Evolutionary conservation across 2,329 filamentous ascomycete species (phyloP), one percentile per base, ranked within the genome.

Genomic region (Fusarium oxysporum): DNA sequence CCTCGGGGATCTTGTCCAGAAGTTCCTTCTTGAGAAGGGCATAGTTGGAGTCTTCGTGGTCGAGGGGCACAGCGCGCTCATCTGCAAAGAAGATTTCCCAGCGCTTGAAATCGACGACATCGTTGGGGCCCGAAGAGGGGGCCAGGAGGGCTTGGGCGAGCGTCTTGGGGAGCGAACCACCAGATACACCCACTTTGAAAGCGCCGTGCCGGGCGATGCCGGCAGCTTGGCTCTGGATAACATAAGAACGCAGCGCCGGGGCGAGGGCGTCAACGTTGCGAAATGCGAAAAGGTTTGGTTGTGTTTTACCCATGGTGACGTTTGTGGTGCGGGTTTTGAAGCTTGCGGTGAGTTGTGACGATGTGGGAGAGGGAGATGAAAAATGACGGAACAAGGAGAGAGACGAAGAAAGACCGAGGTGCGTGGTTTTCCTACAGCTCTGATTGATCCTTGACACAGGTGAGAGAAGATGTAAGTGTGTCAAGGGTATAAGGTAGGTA

Each of bases 1-100:
- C 87, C 50, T 86, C 83, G 45, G 95, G 94, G 71, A 98, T 93
- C 85, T 97, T 96, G 85, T 95, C 92, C 71, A 99, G 87, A 56
- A 98, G 87, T 84, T 98, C 95, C 53, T 90, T 86, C 86, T 97
- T 96, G 76, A 98, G 85, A 48, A 98, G 90, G 69, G 86, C 90
- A 85, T 98, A 97, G 86, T 98, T 99, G 86, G 95, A 97, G 85
- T 99, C 96, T 74, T 90, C 88, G 84, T 98, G 92, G 82, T 96
- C 92, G 76, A 98, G 91, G 28, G 96, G 93, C 59, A 98, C 96
- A 77, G 94, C 94, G 79, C 96, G 93, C 87, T 99, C 96, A 81
- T 99, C 96, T 80, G 96, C 96, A 83, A 98, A 98, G 88, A 98
- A 99, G 80, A 99, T 94, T 79, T 98, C 93, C 96, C 96, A 99